Conservation (phyloP, 805 yeast species). For the Metschnikowia gruessii region DNA sequence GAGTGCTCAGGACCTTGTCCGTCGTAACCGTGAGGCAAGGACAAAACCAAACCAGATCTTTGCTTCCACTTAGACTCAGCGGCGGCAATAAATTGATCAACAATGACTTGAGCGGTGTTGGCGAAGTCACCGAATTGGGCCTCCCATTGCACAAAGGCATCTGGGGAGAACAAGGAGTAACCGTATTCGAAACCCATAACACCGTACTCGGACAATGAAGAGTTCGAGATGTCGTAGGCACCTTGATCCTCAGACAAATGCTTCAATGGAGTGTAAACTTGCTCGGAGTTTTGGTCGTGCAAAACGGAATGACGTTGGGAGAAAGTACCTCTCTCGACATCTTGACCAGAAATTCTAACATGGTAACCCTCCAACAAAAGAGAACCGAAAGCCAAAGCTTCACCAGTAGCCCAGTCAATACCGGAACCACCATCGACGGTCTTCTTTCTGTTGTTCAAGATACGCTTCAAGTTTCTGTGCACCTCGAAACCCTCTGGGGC, state of each 20-base stretch:
- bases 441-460: slow-evolving; percentile 82
- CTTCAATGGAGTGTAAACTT: slow-evolving; percentile 80
- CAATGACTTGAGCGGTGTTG: slow-evolving; percentile 96
- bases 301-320: slow-evolving; percentile 98
- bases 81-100: slow-evolving; percentile 94
- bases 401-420: slow-evolving; percentile 99
- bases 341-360: slow-evolving; percentile 98
- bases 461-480: slow-evolving; percentile 95
- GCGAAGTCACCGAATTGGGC: slow-evolving; percentile 99
- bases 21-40: slow-evolving; percentile 98
- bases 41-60: slow-evolving; percentile 92
- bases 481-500: slow-evolving; percentile 87
- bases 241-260: slow-evolving; percentile 78
- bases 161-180: slow-evolving; percentile 96
- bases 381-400: slow-evolving; percentile 96
- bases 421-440: slow-evolving; percentile 85
- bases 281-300: slow-evolving; percentile 90
- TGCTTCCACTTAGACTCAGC: slow-evolving; percentile 99
- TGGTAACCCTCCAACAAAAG: slow-evolving; percentile 90
- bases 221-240: slow-evolving; percentile 84
- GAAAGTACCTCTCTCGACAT: slow-evolving; percentile 99
- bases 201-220: slow-evolving; percentile 97
- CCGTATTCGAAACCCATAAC: slow-evolving; percentile 99
- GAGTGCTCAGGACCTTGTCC: slow-evolving; percentile 99
- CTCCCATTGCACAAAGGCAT: slow-evolving; percentile 97